Evolutionary conservation across 2,329 filamentous ascomycete species (phyloP).

Genomic region (Nakataea oryzae): DNA sequence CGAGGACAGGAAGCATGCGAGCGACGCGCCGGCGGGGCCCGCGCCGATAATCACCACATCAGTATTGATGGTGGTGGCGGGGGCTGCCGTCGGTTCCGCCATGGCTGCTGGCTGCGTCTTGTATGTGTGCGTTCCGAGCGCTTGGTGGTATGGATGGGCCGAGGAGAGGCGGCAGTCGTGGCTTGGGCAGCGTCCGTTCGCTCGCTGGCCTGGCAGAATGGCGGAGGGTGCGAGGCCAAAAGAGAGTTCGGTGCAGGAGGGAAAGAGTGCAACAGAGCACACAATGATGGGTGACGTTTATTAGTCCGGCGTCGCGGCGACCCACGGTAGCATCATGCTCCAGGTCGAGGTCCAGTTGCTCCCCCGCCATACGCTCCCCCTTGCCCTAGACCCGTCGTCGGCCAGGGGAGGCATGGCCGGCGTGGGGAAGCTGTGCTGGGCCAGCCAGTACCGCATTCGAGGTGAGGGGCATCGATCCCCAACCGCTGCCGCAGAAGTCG

Average conservation of each 20-base stretch:
- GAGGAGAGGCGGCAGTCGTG: no score
- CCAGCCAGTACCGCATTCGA: neutral
- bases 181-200: neutral
- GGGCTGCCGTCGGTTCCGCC: neutral
- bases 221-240: no score
- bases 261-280: neutral
- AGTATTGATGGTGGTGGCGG: constrained; percentile 18
- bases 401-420: neutral
- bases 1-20: constrained; percentile 41
- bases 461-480: neutral
- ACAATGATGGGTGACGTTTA: neutral
- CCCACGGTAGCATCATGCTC: neutral
- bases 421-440: neutral
- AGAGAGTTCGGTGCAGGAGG: neutral
- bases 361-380: no score
- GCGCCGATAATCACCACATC: constrained; percentile 39
- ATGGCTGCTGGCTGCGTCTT: neutral
- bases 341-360: neutral
- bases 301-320: neutral
- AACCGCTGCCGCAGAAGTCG: neutral
- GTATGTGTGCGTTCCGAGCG: neutral
- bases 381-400: neutral
- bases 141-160: no score
- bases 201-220: neutral
- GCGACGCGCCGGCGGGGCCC: constrained; percentile 41